Base-by-base conservation (phyloP, 306 rosid genomes). In the Lupinus albus region DNA sequence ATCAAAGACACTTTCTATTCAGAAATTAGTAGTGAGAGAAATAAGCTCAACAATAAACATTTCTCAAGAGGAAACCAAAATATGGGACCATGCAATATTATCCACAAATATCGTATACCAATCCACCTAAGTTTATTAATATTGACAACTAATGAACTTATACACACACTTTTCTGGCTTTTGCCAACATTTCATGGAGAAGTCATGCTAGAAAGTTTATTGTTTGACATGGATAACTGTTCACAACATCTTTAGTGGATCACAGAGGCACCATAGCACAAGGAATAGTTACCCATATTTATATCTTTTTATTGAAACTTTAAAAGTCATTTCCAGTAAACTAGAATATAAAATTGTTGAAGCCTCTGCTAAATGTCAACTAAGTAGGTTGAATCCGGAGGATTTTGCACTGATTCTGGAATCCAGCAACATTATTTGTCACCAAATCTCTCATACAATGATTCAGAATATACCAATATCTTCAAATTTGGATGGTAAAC, bases 71-170 rank as follows among this genome's bases (percentile, higher is more conserved):
- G n/a, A 39, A 13, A 1, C 11, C 35, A 7, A n/a, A n/a, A n/a
- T n/a, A n/a, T n/a, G 64, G 76, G 54, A 47, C 74, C 59, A 76
- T 35, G 42, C 48, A 74, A 61, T 49, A 30, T 58, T 70, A 28
- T 70, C 30, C 21, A 69, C 58, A 64, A 63, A 58, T 60, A 63
- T 32, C 53, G 8, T 47, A 42, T 32, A 57, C 33, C 57, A 64
- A 58, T 44, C 60, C 67, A 70, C 55, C 71, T 71, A 47, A 33
- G 44, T 57, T 65, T 57, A 71, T 70, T 61, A 54, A 76, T 53
- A 56, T 56, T 28, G 39, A 54, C 54, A 60, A 67, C 70, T 36
- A 61, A 45, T 39, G 46, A 33, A 48, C 10, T 28, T 48, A 47
- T 59, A 45, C 12, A 41, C 72, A 59, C 25, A 33, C 42, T 61